Evolutionary conservation across 1,139 yeast genomes (phyloP), one percentile per base, ranked within the genome.

Genomic region (Arxiozyma telluris): DNA sequence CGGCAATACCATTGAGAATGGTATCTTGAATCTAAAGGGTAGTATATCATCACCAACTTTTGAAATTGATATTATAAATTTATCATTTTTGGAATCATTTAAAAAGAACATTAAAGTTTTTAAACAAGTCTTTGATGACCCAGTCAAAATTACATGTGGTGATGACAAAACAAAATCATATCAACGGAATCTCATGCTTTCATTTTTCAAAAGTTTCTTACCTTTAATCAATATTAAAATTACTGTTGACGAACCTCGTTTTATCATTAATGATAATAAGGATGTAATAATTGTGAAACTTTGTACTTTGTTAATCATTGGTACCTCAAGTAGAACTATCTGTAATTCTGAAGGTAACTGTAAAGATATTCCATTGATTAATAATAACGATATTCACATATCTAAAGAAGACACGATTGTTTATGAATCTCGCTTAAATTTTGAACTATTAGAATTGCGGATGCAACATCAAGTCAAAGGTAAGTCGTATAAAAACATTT

Each of bases 21-120:
- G 81, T 18, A 75, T 79, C 44, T 76, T 81, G 1, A 73, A 78
- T 12, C 55, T 81, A 4, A 80, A 80, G 53, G 73, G 82, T 49
- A 78, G 78, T 59, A 68, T 81, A 1, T 69, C 82, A 63, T 69
- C 75, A 63, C 66, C 79, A 71, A 62, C 75, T 61, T 21, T 64
- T 68, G 67, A 71, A 70, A 51, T 73, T 70, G 49, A 64, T 72
- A 48, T 58, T 70, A 41, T 66, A 60, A 57, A 78, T 71, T 59
- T 64, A 39, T 62, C 72, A 11, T 59, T 66, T 54, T 47, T 61
- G 51, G 63, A 64, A 47, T 59, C 68, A 66, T 71, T 65, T 49
- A 68, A 53, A 64, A 67, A 54, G 39, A 66, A 64, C 53, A 56
- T 64, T 21, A 61, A 54, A 21, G 70, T 74, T 0, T 63, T 64